Conservation (phyloP, 2,329 filamentous ascomycete species). For the Pestalotiopsis sp. region DNA sequence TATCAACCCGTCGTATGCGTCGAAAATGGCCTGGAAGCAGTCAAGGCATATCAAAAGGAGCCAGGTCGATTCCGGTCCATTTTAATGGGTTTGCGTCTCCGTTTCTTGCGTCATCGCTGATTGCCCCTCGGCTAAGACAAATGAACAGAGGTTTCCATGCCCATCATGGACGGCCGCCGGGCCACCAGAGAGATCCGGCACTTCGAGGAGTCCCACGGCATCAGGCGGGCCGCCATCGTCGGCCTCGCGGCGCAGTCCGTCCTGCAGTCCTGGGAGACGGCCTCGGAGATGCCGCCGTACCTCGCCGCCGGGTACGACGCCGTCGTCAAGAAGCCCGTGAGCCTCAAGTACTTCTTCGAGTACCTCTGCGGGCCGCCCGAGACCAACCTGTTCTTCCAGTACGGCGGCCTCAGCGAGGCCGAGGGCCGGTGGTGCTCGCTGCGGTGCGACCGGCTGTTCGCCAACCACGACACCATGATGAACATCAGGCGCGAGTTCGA, state of each 20-base stretch:
- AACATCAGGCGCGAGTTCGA: no score
- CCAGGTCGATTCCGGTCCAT: conserved; percentile 43
- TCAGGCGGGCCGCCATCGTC: conserved; percentile 4
- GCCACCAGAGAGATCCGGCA: conserved; percentile 30
- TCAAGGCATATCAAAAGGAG: conserved; percentile 41
- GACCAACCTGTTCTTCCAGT: conserved; percentile 11
- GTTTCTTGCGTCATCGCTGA: no score
- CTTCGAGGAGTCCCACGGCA: conserved; percentile 22
- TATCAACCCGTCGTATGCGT: conserved; percentile 32
- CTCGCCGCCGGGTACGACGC: conserved; percentile 4
- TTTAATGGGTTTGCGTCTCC: conserved; percentile 43
- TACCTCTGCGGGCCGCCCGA: conserved; percentile 11
- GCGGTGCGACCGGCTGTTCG: not conserved
- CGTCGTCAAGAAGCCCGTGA: not conserved
- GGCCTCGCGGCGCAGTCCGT: not conserved
- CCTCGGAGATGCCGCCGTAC: not conserved
- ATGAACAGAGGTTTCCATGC: conserved; percentile 30
- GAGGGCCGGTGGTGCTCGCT: not conserved
- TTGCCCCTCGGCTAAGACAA: not conserved
- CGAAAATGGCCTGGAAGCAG: conserved; percentile 49
- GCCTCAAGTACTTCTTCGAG: not conserved
- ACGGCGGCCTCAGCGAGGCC: conserved; percentile 4
- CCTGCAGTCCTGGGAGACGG: no score
- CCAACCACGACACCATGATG: not conserved
- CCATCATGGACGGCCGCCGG: conserved; percentile 34